These are phyloP conservation scores for Phlebiopsis flavidoalba DNA, from an alignment of 768 basidiomycete species.

Conservation along the genomic window DNA sequence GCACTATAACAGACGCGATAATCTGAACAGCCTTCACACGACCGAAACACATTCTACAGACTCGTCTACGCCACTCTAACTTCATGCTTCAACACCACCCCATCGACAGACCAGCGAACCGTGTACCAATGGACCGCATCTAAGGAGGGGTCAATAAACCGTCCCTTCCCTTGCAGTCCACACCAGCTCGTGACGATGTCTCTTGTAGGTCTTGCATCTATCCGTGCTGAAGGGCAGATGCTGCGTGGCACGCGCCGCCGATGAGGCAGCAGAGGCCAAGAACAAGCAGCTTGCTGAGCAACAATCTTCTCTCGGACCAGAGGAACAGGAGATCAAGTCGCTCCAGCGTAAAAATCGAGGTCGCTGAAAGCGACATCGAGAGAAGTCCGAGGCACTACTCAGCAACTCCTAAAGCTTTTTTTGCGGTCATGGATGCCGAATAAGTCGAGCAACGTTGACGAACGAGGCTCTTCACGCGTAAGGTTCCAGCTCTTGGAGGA, in stretches of 20 bases:
- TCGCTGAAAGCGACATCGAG: conserved; percentile 68
- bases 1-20: conserved; percentile 19
- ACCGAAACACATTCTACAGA: conserved; percentile 10
- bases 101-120: conserved; percentile 7
- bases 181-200: background rate
- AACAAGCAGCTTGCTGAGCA: conserved; percentile 79
- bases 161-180: background rate
- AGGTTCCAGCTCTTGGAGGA: conserved; percentile 91
- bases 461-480: conserved; percentile 73
- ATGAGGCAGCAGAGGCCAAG: conserved; percentile 82
- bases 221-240: conserved; percentile 87
- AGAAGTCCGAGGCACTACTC: conserved; percentile 66
- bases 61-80: conserved; percentile 13
- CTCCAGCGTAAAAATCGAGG: conserved; percentile 64
- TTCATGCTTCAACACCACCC: conserved; percentile 10
- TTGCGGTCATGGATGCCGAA: conserved; percentile 64
- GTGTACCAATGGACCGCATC: conserved; percentile 41
- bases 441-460: conserved; percentile 55
- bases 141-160: conserved; percentile 39
- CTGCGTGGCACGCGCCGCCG: conserved; percentile 74
- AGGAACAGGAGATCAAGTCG: conserved; percentile 84
- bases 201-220: conserved; percentile 57
- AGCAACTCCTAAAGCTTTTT: conserved; percentile 61
- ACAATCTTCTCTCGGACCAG: conserved; percentile 50
- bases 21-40: conserved; percentile 20